Conservation (phyloP, 2,329 filamentous ascomycete genomes). For the Phoma sp. region DNA sequence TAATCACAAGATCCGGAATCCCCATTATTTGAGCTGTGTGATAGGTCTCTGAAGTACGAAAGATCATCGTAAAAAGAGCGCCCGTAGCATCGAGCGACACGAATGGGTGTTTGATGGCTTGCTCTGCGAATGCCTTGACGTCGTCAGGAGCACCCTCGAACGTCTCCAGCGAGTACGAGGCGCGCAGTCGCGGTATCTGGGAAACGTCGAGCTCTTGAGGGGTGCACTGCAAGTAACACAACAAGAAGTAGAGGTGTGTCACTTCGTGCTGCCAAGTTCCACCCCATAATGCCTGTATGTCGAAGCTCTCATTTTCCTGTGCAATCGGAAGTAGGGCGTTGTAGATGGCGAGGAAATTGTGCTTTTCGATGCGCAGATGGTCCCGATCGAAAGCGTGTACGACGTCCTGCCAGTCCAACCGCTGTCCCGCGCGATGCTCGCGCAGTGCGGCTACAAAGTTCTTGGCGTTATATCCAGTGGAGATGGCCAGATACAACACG, state of each 20-base stretch:
- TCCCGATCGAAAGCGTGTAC: slow-evolving; percentile 82
- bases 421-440: slow-evolving; percentile 62
- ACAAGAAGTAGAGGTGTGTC: slow-evolving; percentile 92
- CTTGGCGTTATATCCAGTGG: slow-evolving; percentile 71
- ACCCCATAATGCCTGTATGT: slow-evolving; percentile 90
- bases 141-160: slow-evolving; percentile 68
- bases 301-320: slow-evolving; percentile 67
- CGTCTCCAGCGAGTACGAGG: slow-evolving; percentile 74
- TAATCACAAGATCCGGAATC: slow-evolving; percentile 68
- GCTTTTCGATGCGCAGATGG: slow-evolving; percentile 75
- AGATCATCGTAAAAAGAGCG: slow-evolving; percentile 69
- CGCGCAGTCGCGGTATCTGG: slow-evolving; percentile 80
- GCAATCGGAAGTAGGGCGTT: slow-evolving; percentile 78
- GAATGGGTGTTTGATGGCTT: slow-evolving; percentile 82
- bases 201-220: slow-evolving; percentile 81
- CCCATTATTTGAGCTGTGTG: slow-evolving; percentile 62
- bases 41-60: slow-evolving; percentile 65
- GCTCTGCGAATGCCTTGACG: slow-evolving; percentile 66
- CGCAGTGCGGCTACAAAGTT: slow-evolving; percentile 67
- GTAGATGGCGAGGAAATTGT: slow-evolving; percentile 84
- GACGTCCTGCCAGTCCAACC: slow-evolving; percentile 72
- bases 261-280: slow-evolving; percentile 85
- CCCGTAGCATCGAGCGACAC: slow-evolving; percentile 86
- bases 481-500: slow-evolving; percentile 73
- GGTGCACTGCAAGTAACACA: slow-evolving; percentile 80